Base-by-base conservation (phyloP, 2,329 filamentous ascomycete species). In the Hypoxylon sp. region DNA sequence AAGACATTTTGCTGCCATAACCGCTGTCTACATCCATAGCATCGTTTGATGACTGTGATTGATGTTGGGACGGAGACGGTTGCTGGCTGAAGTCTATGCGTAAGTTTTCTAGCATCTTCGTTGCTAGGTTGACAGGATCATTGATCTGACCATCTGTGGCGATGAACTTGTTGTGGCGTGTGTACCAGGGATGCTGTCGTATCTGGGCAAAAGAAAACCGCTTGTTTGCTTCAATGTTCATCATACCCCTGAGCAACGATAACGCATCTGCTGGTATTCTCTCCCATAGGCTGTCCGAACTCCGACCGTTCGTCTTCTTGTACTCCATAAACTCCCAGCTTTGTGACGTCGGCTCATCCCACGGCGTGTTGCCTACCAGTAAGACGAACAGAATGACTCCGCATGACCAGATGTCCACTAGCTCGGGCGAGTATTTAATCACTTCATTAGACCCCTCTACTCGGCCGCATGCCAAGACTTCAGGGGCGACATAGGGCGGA, bases 311-410 rank as follows among this genome's bases (percentile, higher is more conserved):
- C 1, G 89, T 93, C 62, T 88, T 87, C 40, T 92, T 83, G 76
- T 97, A 99, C 78, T 97, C 93, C 72, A 91, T 87, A 72, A 92
- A 99, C 79, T 99, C 96, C 83, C 92, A 97, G 76, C 93, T 97
- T 61, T 88, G 85, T 33, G 86, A 81, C 2, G 93, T 95, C 0
- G 96, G 96, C 75, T 96, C 92, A 74, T 98, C 96, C 96, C 96
- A 99, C 0, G 96, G 96, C 1, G 96, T 99, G 76, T 99, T 99
- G 8, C 96, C 96, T 1, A 97, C 93, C 2, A 99, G 83, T 3
- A 99, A 83, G 33, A 98, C 96, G 75, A 99, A 99, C 3, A 99
- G 83, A n/a, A 99, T 96, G 55, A 99, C 93, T 32, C 96, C 96
- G 73, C 94, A 97, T 14, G 94, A 97, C 96, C 96, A 99, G 60